Base-by-base conservation (phyloP, 352 stramenopile genomes). In the Paralagenidium karlingii region DNA sequence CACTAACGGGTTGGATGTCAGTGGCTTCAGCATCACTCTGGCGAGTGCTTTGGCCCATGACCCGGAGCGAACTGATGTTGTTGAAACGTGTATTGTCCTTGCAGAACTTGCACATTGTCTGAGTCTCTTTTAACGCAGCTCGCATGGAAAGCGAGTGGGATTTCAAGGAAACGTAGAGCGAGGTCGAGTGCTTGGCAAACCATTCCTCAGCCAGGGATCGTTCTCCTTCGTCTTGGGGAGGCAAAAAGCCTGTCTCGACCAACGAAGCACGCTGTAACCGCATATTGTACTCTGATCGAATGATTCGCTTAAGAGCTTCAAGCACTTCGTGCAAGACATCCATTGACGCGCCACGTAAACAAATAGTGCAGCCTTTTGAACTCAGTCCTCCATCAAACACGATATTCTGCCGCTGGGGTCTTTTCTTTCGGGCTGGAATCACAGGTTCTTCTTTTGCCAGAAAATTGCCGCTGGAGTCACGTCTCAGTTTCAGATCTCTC, bases 141-240 rank as follows among this genome's bases (percentile, higher is more conserved):
- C 78, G 75, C 68, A 87, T 82, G 12, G 71, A 87, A 10, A 89
- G 45, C 25, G 78, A 92, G 30, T 92, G 86, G 25, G 77, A 87
- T 53, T 88, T 87, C 21, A 92, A 57, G 16, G 75, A 81, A 6
- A 89, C 60, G 40, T 92, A 89, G 36, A 92, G 48, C 22, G 78
- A 92, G 16, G 59, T 82, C 11, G 76, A 89, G 31, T 55, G 70
- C 43, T 85, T 79, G 1, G 68, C 66, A 53, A 87, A 86, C 69
- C 73, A 87, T 45, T 89, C 69, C 27, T 87, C 71, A 7, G 73
- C 70, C 21, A 88, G 63, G 11, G 75, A 88, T 31, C 75, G 58
- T 12, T 80, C 56, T 1, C 36, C 21, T 11, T 51, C 46, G 4
- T 70, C 57, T 33, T 74, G 57, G 18, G 70, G 68, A 24, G 71